A percentile compares a stretch with the other conserved stretches of the same genome.
Conservation (phyloP, 176 grass and related monocot species). For the Juncus effusus region DNA sequence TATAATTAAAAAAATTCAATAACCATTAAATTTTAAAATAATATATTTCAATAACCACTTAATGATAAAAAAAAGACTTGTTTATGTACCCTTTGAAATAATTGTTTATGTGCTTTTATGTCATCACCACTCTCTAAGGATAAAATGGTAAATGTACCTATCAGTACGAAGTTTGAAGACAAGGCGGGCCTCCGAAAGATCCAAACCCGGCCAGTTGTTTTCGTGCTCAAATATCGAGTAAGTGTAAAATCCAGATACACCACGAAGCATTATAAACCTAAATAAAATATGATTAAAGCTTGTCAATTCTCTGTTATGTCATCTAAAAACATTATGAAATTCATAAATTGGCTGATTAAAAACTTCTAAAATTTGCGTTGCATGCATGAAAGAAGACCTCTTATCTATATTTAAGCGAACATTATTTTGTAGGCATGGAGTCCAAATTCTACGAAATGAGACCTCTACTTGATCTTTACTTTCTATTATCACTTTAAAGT, state of each 20-base stretch:
- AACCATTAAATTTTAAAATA: too few relatives aligned
- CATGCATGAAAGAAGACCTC: conserved; percentile 31
- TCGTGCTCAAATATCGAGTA: conserved; percentile 58
- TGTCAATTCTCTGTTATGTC: not conserved
- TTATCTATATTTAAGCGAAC: conserved; percentile 45
- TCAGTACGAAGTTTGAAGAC: conserved; percentile 44
- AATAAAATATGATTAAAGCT: not conserved
- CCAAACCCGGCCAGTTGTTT: conserved; percentile 30
- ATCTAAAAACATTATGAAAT: not conserved
- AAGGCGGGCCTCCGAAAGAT: conserved; percentile 33
- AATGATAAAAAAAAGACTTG: too few relatives aligned
- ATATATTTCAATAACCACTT: too few relatives aligned
- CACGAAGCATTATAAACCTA: conserved; percentile 55
- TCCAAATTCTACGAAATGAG: conserved; percentile 62
- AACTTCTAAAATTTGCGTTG: conserved; percentile 1
- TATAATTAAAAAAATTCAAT: too few relatives aligned
- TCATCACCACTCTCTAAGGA: too few relatives aligned
- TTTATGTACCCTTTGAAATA: too few relatives aligned
- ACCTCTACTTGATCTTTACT: conserved; percentile 55
- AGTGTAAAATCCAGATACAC: conserved; percentile 70
- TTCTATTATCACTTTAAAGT: conserved; percentile 43
- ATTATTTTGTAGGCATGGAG: conserved; percentile 26
- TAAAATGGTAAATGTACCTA: conserved; percentile 33
- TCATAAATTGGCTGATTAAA: not conserved
- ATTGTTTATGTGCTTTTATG: too few relatives aligned